Evolutionary conservation across 2,329 filamentous ascomycete genomes (phyloP).

Genomic region (Aspergillus floridensis): DNA sequence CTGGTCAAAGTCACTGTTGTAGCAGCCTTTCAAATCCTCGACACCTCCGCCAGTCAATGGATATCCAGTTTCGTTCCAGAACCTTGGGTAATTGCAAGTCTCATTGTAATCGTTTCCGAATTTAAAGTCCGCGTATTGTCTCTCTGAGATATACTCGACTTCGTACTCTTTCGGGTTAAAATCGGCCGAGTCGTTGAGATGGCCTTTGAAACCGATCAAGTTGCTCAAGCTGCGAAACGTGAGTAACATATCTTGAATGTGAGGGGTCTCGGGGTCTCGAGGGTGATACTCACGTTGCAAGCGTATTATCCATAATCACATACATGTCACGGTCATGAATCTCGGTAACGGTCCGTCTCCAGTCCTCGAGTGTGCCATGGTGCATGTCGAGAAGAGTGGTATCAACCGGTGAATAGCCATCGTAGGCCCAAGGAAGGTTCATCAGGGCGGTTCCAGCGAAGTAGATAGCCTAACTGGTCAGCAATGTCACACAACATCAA

Average conservation of each 20-base stretch:
- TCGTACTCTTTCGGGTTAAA: constrained; percentile 56
- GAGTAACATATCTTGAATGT: background rate
- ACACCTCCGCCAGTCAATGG: constrained; percentile 48
- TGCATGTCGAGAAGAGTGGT: constrained; percentile 62
- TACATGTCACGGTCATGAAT: constrained; percentile 63
- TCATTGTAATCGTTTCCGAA: constrained; percentile 53
- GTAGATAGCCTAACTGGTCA: constrained; percentile 51
- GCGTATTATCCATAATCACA: constrained; percentile 63
- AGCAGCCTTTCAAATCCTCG: constrained; percentile 52
- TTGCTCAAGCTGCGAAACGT: constrained; percentile 47
- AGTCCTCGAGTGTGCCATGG: constrained; percentile 57
- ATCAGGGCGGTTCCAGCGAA: constrained; percentile 61
- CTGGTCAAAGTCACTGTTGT: constrained; percentile 62
- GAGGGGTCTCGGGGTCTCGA: too few species aligned
- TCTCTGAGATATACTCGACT: constrained; percentile 53
- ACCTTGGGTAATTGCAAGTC: constrained; percentile 57
- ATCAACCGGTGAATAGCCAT: constrained; percentile 59
- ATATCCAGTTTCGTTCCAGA: constrained; percentile 58
- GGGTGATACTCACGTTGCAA: constrained; percentile 49
- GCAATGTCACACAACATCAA: background rate
- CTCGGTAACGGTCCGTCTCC: constrained; percentile 56
- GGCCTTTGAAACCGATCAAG: constrained; percentile 50
- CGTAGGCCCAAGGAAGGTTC: constrained; percentile 63
- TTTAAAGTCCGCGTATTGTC: constrained; percentile 57
- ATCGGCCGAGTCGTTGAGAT: constrained; percentile 50